phyloP scores from a whole-genome alignment of 208 protist genomes.

The Angomonas ambiguus region DNA sequence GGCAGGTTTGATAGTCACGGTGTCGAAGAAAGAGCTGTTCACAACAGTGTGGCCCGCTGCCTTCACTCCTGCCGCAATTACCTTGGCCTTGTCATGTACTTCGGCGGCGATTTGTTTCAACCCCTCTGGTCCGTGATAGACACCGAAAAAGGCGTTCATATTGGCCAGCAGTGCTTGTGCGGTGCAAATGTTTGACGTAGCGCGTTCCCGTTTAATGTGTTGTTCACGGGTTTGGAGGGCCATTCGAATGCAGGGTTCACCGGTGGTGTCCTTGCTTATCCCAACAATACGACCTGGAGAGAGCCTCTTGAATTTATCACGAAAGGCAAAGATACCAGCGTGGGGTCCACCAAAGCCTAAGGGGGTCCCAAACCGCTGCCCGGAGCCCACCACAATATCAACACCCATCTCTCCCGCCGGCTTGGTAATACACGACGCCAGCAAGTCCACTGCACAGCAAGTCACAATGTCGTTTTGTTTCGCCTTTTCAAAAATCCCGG shows the following conservation, averaged over 20 bases:
- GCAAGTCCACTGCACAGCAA: slow-evolving; percentile 90
- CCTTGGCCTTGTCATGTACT: slow-evolving; percentile 80
- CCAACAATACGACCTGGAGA: slow-evolving; percentile 97
- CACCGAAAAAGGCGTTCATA: slow-evolving; percentile 94
- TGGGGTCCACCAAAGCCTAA: slow-evolving; percentile 97
- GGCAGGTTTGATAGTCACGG: slow-evolving; percentile 62
- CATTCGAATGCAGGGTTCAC: slow-evolving; percentile 93
- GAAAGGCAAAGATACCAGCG: slow-evolving; percentile 95
- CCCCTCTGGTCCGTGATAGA: slow-evolving; percentile 97
- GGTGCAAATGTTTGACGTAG: slow-evolving; percentile 98
- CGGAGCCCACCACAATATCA: slow-evolving; percentile 92
- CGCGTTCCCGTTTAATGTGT: slow-evolving; percentile 96
- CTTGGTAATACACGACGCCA: slow-evolving; percentile 91
- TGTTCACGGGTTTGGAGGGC: slow-evolving; percentile 98
- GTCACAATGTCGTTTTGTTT: slow-evolving; percentile 62
- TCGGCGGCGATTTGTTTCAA: slow-evolving; percentile 90
- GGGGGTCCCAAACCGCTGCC: slow-evolving; percentile 95
- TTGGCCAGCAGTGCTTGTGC: slow-evolving; percentile 97
- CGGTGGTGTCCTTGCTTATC: slow-evolving; percentile 88
- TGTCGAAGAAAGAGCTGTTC: slow-evolving; percentile 89
- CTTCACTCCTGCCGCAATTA: slow-evolving; percentile 84
- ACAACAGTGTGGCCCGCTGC: slow-evolving; percentile 54
- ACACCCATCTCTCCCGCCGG: slow-evolving; percentile 93
- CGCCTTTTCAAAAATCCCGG: slow-evolving; percentile 47
- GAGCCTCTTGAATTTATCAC: slow-evolving; percentile 85